Conservation (phyloP, 1,284 basidiomycete genomes). For the Ceratobasidium sp. region DNA sequence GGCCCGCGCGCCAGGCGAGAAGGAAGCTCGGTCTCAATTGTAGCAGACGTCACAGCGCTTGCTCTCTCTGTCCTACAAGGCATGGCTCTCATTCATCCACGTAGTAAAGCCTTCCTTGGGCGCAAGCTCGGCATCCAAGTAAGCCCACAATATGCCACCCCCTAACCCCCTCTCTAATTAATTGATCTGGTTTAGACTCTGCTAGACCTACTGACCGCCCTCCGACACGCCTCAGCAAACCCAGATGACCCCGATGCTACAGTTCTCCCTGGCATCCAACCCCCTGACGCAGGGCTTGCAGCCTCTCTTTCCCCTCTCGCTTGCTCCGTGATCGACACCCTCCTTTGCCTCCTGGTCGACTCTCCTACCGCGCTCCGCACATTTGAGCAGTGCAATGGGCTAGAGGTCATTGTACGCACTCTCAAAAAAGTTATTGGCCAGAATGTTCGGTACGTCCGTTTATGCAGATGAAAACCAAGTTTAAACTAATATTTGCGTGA, state of each 20-base stretch:
- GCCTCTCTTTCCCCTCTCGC: slow-evolving; percentile 57
- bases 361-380: slow-evolving; percentile 75
- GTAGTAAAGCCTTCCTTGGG: slow-evolving; percentile 78
- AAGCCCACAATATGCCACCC: slow-evolving; percentile 51
- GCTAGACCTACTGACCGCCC: slow-evolving; percentile 28
- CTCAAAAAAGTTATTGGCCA: slow-evolving; percentile 85
- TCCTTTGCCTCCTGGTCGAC: slow-evolving; percentile 88
- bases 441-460: slow-evolving; percentile 77
- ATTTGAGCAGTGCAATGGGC: slow-evolving; percentile 81
- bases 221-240: slow-evolving; percentile 37
- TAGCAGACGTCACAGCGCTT: slow-evolving; percentile 62
- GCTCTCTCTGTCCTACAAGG: slow-evolving; percentile 83
- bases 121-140: slow-evolving; percentile 81
- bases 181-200: slow-evolving; percentile 10
- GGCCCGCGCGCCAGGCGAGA: slow-evolving; percentile 58
- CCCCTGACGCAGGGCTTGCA: slow-evolving; percentile 52
- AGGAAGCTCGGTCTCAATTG: slow-evolving; percentile 49
- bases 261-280: slow-evolving; percentile 55
- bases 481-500: slow-evolving; percentile 54
- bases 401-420: slow-evolving; percentile 84
- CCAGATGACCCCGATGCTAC: slow-evolving; percentile 51
- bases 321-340: slow-evolving; percentile 80
- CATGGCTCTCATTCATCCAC: slow-evolving; percentile 75
- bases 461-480: background rate
- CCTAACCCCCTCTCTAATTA: background rate